These are phyloP conservation scores for Eutypa lata DNA, from an alignment of 2,329 filamentous ascomycete genomes.

Conservation along the genomic window DNA sequence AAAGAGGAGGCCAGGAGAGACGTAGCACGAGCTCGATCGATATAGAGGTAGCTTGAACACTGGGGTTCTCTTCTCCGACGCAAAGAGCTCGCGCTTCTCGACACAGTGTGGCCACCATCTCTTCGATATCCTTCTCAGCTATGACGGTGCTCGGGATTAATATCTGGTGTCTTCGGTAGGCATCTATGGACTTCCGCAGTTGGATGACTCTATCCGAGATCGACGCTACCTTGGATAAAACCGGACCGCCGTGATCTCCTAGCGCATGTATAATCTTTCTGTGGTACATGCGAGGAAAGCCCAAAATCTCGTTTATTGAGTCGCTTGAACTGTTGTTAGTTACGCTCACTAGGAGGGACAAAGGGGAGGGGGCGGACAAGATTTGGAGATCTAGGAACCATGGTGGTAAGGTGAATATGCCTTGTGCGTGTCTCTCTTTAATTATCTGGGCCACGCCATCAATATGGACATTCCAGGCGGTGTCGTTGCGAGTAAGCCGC, in stretches of 20 bases:
- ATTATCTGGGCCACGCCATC: slow-evolving; percentile 16
- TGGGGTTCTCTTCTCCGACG: neutral
- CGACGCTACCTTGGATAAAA: neutral
- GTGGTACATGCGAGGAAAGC: slow-evolving; percentile 13
- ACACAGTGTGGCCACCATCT: slow-evolving; percentile 1
- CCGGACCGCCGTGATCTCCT: neutral
- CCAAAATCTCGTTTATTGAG: slow-evolving; percentile 8
- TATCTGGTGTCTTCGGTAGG: neutral
- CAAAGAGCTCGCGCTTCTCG: slow-evolving; percentile 1
- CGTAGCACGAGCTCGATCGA: slow-evolving; percentile 19
- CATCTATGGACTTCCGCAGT: neutral
- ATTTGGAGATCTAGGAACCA: slow-evolving; percentile 6
- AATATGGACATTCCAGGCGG: slow-evolving; percentile 18
- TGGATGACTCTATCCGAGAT: neutral
- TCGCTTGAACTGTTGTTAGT: slow-evolving; percentile 7
- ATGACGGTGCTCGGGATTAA: neutral
- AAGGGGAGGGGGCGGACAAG: slow-evolving; percentile 1
- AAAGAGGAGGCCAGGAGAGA: slow-evolving; percentile 10
- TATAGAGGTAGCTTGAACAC: slow-evolving; percentile 6
- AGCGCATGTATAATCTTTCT: slow-evolving; percentile 6
- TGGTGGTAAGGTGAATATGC: slow-evolving; percentile 1
- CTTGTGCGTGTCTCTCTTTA: slow-evolving; percentile 5
- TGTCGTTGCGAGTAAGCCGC: slow-evolving; percentile 11
- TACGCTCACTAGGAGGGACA: neutral
- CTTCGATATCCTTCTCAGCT: too few species aligned